These are phyloP conservation scores for Nadsonia commutata DNA, from an alignment of 1,139 yeast genomes.

Conservation along the genomic window DNA sequence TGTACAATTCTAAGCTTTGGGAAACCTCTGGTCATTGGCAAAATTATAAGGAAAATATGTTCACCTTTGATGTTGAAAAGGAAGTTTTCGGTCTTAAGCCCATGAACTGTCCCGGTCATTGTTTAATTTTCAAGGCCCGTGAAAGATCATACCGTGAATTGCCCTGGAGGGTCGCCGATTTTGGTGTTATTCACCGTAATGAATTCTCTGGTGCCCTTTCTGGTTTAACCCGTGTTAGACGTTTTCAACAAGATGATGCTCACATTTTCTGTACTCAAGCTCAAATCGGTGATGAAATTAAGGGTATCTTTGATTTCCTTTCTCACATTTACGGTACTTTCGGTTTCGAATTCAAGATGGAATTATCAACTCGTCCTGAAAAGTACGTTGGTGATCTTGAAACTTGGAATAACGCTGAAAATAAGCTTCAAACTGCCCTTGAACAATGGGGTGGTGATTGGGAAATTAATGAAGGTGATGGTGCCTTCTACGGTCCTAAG, in stretches of 20 bases:
- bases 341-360: conserved; percentile 81
- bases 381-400: conserved; percentile 74
- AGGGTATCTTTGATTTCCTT: conserved; percentile 65
- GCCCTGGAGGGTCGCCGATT: conserved; percentile 94
- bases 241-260: conserved; percentile 98
- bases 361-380: conserved; percentile 88
- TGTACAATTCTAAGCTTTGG: conserved; percentile 93
- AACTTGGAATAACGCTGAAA: conserved; percentile 84
- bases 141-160: conserved; percentile 88
- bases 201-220: conserved; percentile 84
- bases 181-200: conserved; percentile 89
- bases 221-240: conserved; percentile 89
- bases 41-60: conserved; percentile 93
- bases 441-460: conserved; percentile 69
- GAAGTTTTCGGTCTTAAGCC: conserved; percentile 79
- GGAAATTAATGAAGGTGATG: conserved; percentile 91
- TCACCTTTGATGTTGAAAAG: conserved; percentile 88
- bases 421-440: conserved; percentile 57
- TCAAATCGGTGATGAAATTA: conserved; percentile 75
- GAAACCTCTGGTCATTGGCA: conserved; percentile 98
- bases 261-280: conserved; percentile 89
- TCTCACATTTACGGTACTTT: conserved; percentile 67
- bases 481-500: conserved; percentile 98
- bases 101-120: conserved; percentile 98
- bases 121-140: conserved; percentile 71